Percentiles rank a stretch among this genome's conserved stretches.
These are phyloP conservation scores for Aspergillus glaucus DNA, from an alignment of 2,329 filamentous ascomycete species.

Conservation along the genomic window DNA sequence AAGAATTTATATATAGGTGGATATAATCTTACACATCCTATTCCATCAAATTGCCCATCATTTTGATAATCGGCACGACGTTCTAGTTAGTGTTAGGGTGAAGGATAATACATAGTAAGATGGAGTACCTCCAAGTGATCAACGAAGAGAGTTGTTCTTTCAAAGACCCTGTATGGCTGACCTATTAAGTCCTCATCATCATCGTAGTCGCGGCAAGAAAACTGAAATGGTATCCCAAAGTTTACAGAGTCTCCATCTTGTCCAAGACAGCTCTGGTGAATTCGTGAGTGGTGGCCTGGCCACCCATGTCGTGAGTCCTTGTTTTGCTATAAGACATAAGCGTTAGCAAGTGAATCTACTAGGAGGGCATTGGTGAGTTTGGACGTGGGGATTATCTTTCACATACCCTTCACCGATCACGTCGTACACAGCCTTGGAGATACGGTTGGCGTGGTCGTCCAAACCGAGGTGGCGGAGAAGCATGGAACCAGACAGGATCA, in stretches of 20 bases:
- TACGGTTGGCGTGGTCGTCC: conserved; percentile 96
- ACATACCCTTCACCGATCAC: conserved; percentile 85
- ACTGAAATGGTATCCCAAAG: conserved; percentile 10
- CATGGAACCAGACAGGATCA: conserved; percentile 95
- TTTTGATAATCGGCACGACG: conserved; percentile 15
- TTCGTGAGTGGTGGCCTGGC: conserved; percentile 79
- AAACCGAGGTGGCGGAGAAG: conserved; percentile 93
- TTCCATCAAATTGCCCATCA: conserved; percentile 6
- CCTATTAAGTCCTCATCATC: conserved; percentile 17
- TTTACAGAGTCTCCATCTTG: conserved; percentile 79
- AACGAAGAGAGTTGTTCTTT: conserved; percentile 6
- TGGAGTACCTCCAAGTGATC: conserved; percentile 5
- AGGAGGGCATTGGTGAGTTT: neutral
- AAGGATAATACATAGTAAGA: conserved; percentile 25
- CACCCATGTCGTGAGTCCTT: conserved; percentile 94
- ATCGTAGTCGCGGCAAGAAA: conserved; percentile 18
- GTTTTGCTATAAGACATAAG: conserved; percentile 54
- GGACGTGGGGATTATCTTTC: neutral
- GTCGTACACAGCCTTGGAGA: conserved; percentile 73
- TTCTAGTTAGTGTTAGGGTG: conserved; percentile 17
- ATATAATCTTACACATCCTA: conserved; percentile 13
- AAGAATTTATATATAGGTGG: neutral
- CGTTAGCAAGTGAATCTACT: conserved; percentile 35
- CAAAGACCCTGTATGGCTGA: conserved; percentile 9
- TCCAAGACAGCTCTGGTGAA: conserved; percentile 91